Evolutionary conservation across 331 rosid genomes (phyloP), one percentile per base, ranked within the genome.

Genomic region (Malus hybrid): DNA sequence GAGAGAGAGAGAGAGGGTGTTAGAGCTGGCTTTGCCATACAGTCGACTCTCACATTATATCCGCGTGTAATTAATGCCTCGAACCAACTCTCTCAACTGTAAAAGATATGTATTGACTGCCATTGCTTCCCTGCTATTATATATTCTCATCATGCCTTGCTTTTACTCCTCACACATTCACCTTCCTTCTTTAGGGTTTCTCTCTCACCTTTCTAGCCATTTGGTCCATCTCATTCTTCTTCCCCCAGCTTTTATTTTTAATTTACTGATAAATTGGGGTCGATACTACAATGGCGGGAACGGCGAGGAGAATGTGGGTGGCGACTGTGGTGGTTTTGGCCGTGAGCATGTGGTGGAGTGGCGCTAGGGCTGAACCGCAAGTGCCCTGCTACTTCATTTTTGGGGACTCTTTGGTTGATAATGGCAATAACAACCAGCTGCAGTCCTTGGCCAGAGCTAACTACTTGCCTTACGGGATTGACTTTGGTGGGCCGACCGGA

Each of bases 11-110:
- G 32, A 14, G 76, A 34, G 76, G 34, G 50, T 36, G 55, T 60
- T 24, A 68, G 83, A 18, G 78, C 64, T 54, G 73, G 73, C 73
- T 65, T 61, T 31, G 62, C 70, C 73, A 57, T 67, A 33, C 44
- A 56, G 33, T 70, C 69, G 62, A 70, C 32, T 74, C 70, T 86
- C 88, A 90, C 86, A 81, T 70, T 80, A 77, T 80, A 16, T 82
- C 87, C 90, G 96, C 93, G 91, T 92, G 85, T 75, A 84, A 78
- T 92, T 74, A 92, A 87, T 92, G 96, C 84, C 65, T 87, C 55
- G 69, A 81, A 69, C 90, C 22, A 83, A 83, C 83, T 59, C 79
- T 50, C 80, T 69, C 91, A 90, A 84, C 90, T 28, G 82, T 80
- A 80, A 78, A 88, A 76, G 83, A 76, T 20, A 78, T 68, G 54